These are phyloP conservation scores for Hypoxylon cercidicola DNA, from an alignment of 495 filamentous ascomycete species.

Conservation along the genomic window DNA sequence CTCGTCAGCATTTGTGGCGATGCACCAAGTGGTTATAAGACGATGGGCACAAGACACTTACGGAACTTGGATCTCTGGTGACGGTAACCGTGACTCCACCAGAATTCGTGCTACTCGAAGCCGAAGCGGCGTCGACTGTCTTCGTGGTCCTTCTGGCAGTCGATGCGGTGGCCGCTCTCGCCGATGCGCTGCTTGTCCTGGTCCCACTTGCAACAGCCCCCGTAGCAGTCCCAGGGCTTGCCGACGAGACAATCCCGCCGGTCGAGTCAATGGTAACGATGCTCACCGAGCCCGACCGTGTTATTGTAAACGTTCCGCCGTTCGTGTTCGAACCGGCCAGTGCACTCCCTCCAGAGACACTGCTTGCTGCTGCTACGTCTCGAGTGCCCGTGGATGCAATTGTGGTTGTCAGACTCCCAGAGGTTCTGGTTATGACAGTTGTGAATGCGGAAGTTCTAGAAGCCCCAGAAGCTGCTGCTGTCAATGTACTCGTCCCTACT, in stretches of 20 bases:
- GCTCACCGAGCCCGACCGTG: slow-evolving; percentile 12
- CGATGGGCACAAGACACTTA: slow-evolving; percentile 1
- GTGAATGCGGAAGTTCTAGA: slow-evolving; percentile 2
- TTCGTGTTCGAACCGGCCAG: not conserved
- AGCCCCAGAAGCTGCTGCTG: not conserved
- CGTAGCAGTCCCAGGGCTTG: not conserved
- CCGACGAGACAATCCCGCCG: not conserved
- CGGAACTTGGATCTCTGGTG: slow-evolving; percentile 14
- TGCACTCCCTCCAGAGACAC: not conserved
- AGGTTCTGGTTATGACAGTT: slow-evolving; percentile 14
- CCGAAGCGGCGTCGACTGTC: not conserved
- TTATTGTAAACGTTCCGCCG: slow-evolving; percentile 13
- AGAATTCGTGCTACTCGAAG: not conserved
- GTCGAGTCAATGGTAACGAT: slow-evolving; percentile 20
- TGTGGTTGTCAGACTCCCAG: slow-evolving; percentile 6
- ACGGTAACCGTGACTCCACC: slow-evolving; percentile 17
- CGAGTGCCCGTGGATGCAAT: slow-evolving; percentile 20
- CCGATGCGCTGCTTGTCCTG: not conserved
- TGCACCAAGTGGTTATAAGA: not conserved
- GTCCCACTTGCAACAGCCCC: not conserved
- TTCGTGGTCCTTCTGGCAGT: not conserved
- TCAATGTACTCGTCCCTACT: not conserved
- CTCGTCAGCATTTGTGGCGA: slow-evolving; percentile 3
- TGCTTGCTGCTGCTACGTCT: not conserved
- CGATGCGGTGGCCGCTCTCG: not conserved